Percentiles rank a stretch among this genome's conserved stretches.
Conservation (phyloP, 2,329 filamentous ascomycete genomes). For the Ophiostoma ulmi region DNA sequence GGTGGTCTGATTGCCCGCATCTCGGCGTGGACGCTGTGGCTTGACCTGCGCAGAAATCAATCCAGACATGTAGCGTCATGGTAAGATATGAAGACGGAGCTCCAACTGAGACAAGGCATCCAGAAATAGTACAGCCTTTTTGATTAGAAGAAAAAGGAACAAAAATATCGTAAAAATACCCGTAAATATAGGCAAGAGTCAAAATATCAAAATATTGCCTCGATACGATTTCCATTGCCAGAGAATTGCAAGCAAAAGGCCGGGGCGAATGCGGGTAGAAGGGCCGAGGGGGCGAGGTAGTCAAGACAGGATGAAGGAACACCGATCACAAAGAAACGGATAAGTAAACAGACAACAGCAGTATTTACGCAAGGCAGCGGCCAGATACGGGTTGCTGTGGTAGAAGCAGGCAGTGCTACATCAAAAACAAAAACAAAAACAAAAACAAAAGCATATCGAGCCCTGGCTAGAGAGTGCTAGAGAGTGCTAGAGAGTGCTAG, state of each 20-base stretch:
- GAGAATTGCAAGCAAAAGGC: too few species aligned
- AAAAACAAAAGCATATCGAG: neutral
- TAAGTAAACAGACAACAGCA: neutral
- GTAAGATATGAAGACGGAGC: too few species aligned
- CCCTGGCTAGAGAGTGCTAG: neutral
- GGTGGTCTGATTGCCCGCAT: neutral
- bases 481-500: neutral
- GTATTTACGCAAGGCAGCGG: neutral
- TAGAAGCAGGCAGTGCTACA: neutral
- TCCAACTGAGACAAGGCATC: neutral
- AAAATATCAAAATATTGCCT: too few species aligned
- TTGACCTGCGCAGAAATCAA: neutral
- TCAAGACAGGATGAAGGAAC: neutral
- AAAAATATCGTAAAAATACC: neutral
- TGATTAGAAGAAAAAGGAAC: neutral
- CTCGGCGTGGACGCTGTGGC: neutral
- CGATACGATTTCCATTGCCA: too few species aligned
- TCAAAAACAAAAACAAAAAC: neutral
- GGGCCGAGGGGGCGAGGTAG: conserved; percentile 1
- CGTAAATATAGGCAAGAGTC: too few species aligned
- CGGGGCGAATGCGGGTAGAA: neutral
- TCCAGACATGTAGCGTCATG: neutral
- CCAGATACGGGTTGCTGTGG: neutral
- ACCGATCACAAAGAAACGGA: neutral
- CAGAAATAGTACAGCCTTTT: neutral